phyloP scores from a whole-genome alignment of 1,139 yeast species.

The Blastobotrys apis region DNA sequence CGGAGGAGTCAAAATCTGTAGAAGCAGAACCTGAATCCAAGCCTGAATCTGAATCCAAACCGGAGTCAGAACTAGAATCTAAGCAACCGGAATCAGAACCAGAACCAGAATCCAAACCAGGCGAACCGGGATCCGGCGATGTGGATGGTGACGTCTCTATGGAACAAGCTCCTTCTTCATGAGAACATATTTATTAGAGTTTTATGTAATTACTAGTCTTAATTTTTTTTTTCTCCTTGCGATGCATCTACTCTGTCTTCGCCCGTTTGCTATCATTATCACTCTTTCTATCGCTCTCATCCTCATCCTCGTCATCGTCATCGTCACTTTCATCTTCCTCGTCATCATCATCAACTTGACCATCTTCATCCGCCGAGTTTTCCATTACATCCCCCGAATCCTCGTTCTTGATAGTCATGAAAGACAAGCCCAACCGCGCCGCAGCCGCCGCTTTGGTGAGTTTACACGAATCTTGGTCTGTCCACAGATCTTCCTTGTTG shows the following conservation, averaged over 20 bases:
- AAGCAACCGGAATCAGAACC: slow-evolving; percentile 1
- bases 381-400: too few species aligned
- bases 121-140: not conserved
- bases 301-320: slow-evolving; percentile 8
- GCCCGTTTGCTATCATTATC: not conserved
- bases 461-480: slow-evolving; percentile 43
- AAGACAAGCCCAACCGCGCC: slow-evolving; percentile 56
- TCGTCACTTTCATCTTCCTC: slow-evolving; percentile 6
- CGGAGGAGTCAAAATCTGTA: not conserved
- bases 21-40: slow-evolving; percentile 2
- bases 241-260: not conserved
- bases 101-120: slow-evolving; percentile 1
- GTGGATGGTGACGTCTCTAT: slow-evolving; percentile 23
- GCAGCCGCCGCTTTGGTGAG: slow-evolving; percentile 29
- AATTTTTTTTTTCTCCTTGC: not conserved
- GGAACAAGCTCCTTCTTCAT: slow-evolving; percentile 20
- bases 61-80: not conserved
- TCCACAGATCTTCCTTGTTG: slow-evolving; percentile 46
- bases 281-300: not conserved
- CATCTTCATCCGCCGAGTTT: slow-evolving; percentile 12
- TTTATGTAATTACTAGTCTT: not conserved
- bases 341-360: not conserved
- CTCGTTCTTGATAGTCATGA: slow-evolving; percentile 43
- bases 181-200: not conserved
- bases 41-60: not conserved